Base-by-base conservation (phyloP, 2,329 filamentous ascomycete genomes). In the Sordariomycetes sp. region DNA sequence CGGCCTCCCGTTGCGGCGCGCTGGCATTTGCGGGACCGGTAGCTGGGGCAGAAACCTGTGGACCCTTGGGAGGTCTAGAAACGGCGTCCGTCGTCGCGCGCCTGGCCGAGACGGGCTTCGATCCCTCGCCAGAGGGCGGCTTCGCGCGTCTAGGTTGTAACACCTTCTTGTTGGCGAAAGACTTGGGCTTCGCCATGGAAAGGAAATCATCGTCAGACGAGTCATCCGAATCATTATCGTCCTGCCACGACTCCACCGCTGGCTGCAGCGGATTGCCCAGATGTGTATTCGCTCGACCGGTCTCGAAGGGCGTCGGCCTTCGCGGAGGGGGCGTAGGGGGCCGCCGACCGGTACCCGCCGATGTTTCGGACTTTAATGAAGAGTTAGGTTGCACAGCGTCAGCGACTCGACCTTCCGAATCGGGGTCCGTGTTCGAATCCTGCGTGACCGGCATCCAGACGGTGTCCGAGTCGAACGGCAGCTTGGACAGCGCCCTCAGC, bases 401-500 rank as follows among this genome's bases (percentile, higher is more conserved):
- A 50, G 20, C 20, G 12, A n/a, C 22, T 22, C 22, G 46, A 11
- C 22, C 58, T 25, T 59, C 55, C 46, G 68, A 64, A 32, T 72
- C 70, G 14, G 64, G 58, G 22, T 66, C 68, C 5, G 52, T 51
- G 25, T 43, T 54, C 24, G 60, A 60, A 10, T 66, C 62, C 48
- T 62, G 59, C 3, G 64, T 75, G 7, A 80, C 75, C 24, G 79
- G 72, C 4, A 76, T 79, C 77, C 77, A 80, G n/a, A 77, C 71
- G 4, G 76, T 77, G 64, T 75, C 78, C 59, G 76, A 73, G 57
- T 79, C 79, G n/a, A 77, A 65, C 6, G 79, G 79, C 25, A 69
- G 71, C 61, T 79, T 71, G 18, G 80, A 80, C 54, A 83, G 66
- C 3, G 76, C 76, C 59, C 79, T 74, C 46, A 83, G 67, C 5